Evolutionary conservation across 768 basidiomycete species (phyloP), one percentile per base, ranked within the genome.

Genomic region (Tricholomella constricta): DNA sequence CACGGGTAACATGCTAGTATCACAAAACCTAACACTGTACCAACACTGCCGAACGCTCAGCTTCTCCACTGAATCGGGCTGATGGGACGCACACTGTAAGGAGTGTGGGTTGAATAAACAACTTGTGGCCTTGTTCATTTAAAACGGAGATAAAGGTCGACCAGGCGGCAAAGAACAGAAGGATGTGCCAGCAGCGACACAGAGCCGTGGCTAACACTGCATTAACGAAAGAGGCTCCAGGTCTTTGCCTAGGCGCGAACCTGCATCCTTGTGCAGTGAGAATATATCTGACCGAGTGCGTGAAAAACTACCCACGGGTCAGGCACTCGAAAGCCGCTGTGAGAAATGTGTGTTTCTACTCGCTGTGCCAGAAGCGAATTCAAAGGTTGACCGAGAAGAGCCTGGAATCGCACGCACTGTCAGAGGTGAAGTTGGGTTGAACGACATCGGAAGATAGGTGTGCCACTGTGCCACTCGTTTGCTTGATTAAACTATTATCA

Each of bases 1-100:
- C n/a, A n/a, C n/a, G n/a, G n/a, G n/a, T n/a, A n/a, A n/a, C n/a
- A n/a, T n/a, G n/a, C n/a, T n/a, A n/a, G n/a, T 46, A 89, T 82
- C 31, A 89, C 80, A 57, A 89, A 89, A 77, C 87, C 88, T 20
- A 89, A 73, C 1, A 89, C 84, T 4, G 85, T 87, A 77, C 88
- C 77, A 43, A 77, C 58, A 17, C 71, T 78, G 56, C 4, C 5
- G 73, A 37, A 77, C 69, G 3, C 69, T 68, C 7, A 48, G 40
- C 31, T 29, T 29, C 69, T 61, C 5, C 68, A 64, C 22, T 69
- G 60, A 1, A 66, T 68, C 37, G 6, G 22, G n/a, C n/a, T 52
- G 68, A 35, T 48, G 22, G 25, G 4, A 70, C 84, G 55, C 69
- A 87, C 86, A 86, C 84, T 27, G 86, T 89, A 43, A 89, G 72